A percentile compares a stretch with the other conserved stretches of the same genome.
Conservation (phyloP, 1,284 basidiomycete genomes). For the Sanghuangporus baumii region DNA sequence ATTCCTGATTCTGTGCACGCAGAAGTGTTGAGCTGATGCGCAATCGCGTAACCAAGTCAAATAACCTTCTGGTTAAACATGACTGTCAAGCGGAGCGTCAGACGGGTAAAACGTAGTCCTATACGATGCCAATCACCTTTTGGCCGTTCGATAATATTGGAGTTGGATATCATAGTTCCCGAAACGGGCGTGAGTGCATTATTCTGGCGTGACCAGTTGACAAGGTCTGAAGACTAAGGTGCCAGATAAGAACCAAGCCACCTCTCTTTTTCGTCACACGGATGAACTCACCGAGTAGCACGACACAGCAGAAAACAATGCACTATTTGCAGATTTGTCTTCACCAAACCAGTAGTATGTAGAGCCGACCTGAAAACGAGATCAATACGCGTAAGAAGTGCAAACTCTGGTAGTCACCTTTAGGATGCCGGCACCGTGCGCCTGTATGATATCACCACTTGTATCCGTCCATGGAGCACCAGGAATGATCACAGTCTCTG, state of each 20-base stretch:
- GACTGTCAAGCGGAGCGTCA: slow-evolving; percentile 28
- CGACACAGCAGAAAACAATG: slow-evolving; percentile 52
- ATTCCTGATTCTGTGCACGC: slow-evolving; percentile 44
- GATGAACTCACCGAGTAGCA: slow-evolving; percentile 42
- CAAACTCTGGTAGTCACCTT: slow-evolving; percentile 33
- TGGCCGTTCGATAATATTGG: slow-evolving; percentile 58
- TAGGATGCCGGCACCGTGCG: slow-evolving; percentile 55
- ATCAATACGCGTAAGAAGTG: not conserved
- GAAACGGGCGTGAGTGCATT: slow-evolving; percentile 49
- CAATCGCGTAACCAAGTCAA: too few species aligned
- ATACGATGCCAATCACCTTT: slow-evolving; percentile 37
- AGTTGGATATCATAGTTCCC: slow-evolving; percentile 51
- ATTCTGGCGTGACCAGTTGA: slow-evolving; percentile 51
- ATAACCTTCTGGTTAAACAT: slow-evolving; percentile 44
- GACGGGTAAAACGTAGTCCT: not conserved
- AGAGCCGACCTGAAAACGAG: slow-evolving; percentile 38
- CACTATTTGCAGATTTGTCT: slow-evolving; percentile 54
- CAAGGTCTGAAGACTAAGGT: slow-evolving; percentile 45
- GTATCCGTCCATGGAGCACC: slow-evolving; percentile 63
- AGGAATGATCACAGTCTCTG: slow-evolving; percentile 43
- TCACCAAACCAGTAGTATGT: slow-evolving; percentile 64
- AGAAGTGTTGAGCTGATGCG: too few species aligned
- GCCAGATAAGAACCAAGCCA: slow-evolving; percentile 5
- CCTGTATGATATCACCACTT: slow-evolving; percentile 56
- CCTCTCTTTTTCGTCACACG: not conserved